Evolutionary conservation across 352 stramenopile species (phyloP).

Genomic region (Aphanomyces euteiches): DNA sequence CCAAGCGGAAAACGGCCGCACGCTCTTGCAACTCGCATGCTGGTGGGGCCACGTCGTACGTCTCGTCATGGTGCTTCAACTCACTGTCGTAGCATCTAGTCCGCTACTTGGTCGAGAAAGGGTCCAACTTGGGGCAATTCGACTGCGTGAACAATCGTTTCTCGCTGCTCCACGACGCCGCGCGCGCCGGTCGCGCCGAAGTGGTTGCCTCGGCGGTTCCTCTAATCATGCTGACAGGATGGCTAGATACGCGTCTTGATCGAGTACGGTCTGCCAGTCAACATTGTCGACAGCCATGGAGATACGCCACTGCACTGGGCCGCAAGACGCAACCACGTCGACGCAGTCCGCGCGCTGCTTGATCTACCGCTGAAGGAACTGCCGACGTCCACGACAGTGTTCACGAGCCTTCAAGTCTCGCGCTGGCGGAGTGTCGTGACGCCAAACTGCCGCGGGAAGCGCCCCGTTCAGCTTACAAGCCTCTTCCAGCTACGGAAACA

Average conservation of each 20-base stretch:
- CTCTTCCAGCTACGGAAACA: background rate
- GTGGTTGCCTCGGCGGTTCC: conserved; percentile 40
- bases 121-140: conserved; percentile 45
- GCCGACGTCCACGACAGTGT: background rate
- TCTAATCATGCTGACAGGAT: background rate
- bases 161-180: conserved; percentile 61
- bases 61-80: background rate
- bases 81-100: conserved; percentile 41
- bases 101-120: conserved; percentile 56
- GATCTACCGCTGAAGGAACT: conserved; percentile 25
- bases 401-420: background rate
- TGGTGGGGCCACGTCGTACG: conserved; percentile 60
- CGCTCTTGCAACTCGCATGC: conserved; percentile 62
- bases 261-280: conserved; percentile 40
- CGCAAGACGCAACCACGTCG: conserved; percentile 52
- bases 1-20: conserved; percentile 51
- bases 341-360: conserved; percentile 51
- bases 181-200: conserved; percentile 46
- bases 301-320: conserved; percentile 72
- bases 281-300: conserved; percentile 44
- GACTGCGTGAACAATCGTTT: conserved; percentile 60
- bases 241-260: conserved; percentile 39
- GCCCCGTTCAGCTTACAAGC: conserved; percentile 15
- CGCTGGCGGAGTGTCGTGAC: conserved; percentile 14
- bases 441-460: conserved; percentile 11